Percentiles rank a stretch among this genome's conserved stretches.
These are phyloP conservation scores for Xerocomus brunneocitrinus DNA, from an alignment of 768 basidiomycete genomes.

Conservation along the genomic window DNA sequence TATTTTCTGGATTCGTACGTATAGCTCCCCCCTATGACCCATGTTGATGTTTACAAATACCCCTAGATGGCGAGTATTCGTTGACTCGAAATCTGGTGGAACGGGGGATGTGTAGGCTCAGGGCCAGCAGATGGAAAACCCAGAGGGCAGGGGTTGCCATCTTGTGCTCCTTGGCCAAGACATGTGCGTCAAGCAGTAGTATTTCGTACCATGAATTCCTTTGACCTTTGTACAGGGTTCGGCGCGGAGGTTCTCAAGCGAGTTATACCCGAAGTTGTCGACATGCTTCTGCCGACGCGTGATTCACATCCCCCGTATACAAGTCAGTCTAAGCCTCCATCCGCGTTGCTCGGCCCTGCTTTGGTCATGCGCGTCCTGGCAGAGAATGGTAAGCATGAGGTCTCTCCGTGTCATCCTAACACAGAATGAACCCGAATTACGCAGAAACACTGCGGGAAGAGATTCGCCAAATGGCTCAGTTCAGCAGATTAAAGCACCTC, in stretches of 20 bases:
- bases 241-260: conserved; percentile 10
- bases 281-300: conserved; percentile 10
- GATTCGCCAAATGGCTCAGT: conserved; percentile 13
- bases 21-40: neutral
- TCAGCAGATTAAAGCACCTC: conserved; percentile 15
- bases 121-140: conserved; percentile 5
- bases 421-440: neutral
- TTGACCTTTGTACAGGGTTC: conserved; percentile 3
- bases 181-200: conserved; percentile 2
- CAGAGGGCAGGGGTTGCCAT: conserved; percentile 18
- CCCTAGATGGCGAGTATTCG: conserved; percentile 6
- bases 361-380: conserved; percentile 12
- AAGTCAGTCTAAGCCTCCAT: conserved; percentile 2
- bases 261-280: conserved; percentile 7
- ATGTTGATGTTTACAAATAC: neutral
- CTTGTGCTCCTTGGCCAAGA: conserved; percentile 14
- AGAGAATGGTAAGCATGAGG: conserved; percentile 5
- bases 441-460: conserved; percentile 18
- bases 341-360: conserved; percentile 12
- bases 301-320: neutral
- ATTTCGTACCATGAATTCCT: neutral
- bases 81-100: conserved; percentile 10
- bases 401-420: neutral
- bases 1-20: conserved; percentile 8
- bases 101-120: conserved; percentile 9